Evolutionary conservation across 345 rosid genomes (phyloP).

Genomic region (Eucalyptus albens): DNA sequence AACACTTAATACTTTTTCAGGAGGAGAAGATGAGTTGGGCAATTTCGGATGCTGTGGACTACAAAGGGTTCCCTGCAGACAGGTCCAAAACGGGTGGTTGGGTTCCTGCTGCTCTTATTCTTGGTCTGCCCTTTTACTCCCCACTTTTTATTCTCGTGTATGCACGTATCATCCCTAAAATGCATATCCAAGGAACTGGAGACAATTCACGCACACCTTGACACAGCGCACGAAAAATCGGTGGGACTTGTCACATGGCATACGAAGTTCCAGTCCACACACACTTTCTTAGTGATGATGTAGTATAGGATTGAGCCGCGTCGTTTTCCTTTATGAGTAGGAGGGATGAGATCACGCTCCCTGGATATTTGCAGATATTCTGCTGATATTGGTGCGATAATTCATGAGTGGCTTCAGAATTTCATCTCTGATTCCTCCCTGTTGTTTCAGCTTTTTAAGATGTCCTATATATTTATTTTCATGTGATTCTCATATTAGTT

Average conservation of each 20-base stretch:
- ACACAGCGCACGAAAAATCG: not conserved
- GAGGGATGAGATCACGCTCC: not conserved
- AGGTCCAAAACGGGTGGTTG: slow-evolving; percentile 63
- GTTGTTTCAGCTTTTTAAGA: not conserved
- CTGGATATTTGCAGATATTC: not conserved
- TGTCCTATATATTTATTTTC: not conserved
- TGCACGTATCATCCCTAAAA: not conserved
- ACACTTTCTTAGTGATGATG: not conserved
- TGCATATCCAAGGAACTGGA: not conserved
- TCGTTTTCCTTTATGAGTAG: not conserved
- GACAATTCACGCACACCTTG: not conserved
- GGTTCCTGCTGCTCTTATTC: slow-evolving; percentile 51
- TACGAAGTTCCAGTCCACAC: not conserved
- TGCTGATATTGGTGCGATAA: not conserved
- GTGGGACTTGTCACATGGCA: not conserved
- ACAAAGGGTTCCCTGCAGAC: slow-evolving; percentile 44
- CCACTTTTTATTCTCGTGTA: not conserved
- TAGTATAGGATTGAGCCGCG: not conserved
- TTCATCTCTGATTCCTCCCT: not conserved
- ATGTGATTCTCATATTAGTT: not conserved
- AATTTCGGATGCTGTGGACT: slow-evolving; percentile 40
- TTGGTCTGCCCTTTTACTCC: slow-evolving; percentile 19
- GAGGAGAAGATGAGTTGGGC: slow-evolving; percentile 41
- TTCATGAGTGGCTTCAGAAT: not conserved
- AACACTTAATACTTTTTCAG: not conserved